Base-by-base conservation (phyloP, 306 rosid genomes). In the Delonix regia region DNA sequence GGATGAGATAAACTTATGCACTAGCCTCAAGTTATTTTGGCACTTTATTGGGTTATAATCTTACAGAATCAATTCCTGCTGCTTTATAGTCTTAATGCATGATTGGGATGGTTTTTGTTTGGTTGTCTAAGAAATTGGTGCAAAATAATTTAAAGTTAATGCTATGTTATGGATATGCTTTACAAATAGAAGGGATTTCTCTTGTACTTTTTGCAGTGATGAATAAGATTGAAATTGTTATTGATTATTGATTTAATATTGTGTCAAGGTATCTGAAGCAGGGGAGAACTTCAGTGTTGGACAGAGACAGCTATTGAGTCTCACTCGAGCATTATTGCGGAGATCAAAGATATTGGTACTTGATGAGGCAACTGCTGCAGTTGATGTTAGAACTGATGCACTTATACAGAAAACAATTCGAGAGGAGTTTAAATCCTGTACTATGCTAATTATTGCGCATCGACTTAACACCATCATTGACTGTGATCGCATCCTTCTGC, bases 241-340 rank as follows among this genome's bases (percentile, higher is more conserved):
- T 66, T 79, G 18, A 79, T 79, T 61, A 65, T 69, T 68, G 19
- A 59, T 75, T 45, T 9, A 80, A 65, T 78, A 45, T 13, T 77
- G 65, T 87, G 69, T 83, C 64, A 77, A 94, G 99, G 97, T 92
- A 51, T 89, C 88, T 7, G 98, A 95, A 80, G 94, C 96, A 12
- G 98, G 98, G 1, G 98, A 95, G 79, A 95, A 95, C 80, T 95
- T 92, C 85, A 95, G 99, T 69, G 98, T 95, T 82, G 99, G 99
- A 78, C 98, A 92, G 85, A 87, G 97, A 83, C 99, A 95, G 69
- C 85, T 95, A 69, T 70, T 95, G 82, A 92, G 99, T 87, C 99
- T 95, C 62, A 74, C 98, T 14, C 85, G 98, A 84, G 95, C 99
- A 76, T 84, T 95, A 74, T 83, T 95, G 71, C 88, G 97, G 57